phyloP scores from a whole-genome alignment of 225 moss, liverwort and hornwort species.

The Marchantia polymorpha region DNA sequence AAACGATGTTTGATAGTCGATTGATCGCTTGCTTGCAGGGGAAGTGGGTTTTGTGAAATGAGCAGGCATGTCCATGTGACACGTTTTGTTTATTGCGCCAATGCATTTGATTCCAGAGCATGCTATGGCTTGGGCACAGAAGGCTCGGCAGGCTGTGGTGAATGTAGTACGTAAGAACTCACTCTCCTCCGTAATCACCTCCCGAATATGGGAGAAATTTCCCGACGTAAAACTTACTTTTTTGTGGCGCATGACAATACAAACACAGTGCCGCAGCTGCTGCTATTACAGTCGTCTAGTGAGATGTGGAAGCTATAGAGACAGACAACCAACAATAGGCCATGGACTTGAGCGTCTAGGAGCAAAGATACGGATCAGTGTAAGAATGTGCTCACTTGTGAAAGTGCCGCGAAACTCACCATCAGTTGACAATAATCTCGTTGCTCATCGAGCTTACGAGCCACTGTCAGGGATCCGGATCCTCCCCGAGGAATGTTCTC shows the following conservation, averaged over 20 bases:
- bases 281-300: too few relatives aligned
- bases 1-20: not conserved
- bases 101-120: too few relatives aligned
- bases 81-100: too few relatives aligned
- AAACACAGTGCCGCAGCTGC: too few relatives aligned
- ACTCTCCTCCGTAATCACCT: too few relatives aligned
- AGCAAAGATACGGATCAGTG: not conserved
- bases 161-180: too few relatives aligned
- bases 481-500: not conserved
- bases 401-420: not conserved
- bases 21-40: not conserved
- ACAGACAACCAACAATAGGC: not conserved
- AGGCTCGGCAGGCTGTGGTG: too few relatives aligned
- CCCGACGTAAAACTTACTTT: too few relatives aligned
- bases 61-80: not conserved
- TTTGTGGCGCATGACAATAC: too few relatives aligned
- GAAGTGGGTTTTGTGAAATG: not conserved
- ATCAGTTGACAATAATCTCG: not conserved
- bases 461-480: not conserved
- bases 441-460: not conserved
- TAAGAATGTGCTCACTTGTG: not conserved
- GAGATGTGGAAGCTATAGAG: not conserved
- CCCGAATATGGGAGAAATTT: too few relatives aligned
- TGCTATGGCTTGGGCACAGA: too few relatives aligned
- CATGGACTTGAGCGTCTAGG: not conserved